phyloP scores from a whole-genome alignment of 2,329 filamentous ascomycete genomes.

The Colletotrichum destructivum region DNA sequence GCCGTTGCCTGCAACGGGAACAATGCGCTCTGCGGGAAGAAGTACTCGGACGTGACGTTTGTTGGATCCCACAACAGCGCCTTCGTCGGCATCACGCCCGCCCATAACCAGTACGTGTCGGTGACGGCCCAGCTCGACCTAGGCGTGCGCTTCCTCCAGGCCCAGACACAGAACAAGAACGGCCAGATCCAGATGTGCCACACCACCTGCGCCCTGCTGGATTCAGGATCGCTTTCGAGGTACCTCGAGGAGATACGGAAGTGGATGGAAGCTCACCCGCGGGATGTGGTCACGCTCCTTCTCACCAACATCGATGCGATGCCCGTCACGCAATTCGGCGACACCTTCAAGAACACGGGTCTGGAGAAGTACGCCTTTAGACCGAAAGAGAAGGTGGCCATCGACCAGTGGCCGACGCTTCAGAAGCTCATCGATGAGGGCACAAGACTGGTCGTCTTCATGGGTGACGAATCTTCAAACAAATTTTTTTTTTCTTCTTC shows the following conservation, averaged over 20 bases:
- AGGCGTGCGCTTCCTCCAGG: slow-evolving; percentile 76
- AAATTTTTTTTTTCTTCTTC: too few relatives aligned
- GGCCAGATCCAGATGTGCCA: slow-evolving; percentile 74
- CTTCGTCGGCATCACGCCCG: slow-evolving; percentile 70
- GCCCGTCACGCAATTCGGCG: slow-evolving; percentile 67
- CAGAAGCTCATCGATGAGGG: slow-evolving; percentile 73
- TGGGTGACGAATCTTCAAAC: slow-evolving; percentile 62
- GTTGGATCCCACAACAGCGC: slow-evolving; percentile 77
- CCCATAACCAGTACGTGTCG: slow-evolving; percentile 73
- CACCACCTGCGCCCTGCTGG: slow-evolving; percentile 71
- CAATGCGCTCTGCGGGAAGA: slow-evolving; percentile 67
- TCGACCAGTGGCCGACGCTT: slow-evolving; percentile 78
- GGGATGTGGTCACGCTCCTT: slow-evolving; percentile 75
- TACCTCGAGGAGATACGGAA: slow-evolving; percentile 72
- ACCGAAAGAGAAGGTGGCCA: slow-evolving; percentile 58
- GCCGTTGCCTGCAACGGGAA: slow-evolving; percentile 69
- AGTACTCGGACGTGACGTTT: slow-evolving; percentile 73
- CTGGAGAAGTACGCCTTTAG: slow-evolving; percentile 71
- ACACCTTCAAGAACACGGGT: slow-evolving; percentile 68
- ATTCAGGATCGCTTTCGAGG: slow-evolving; percentile 69
- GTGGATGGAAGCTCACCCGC: slow-evolving; percentile 71
- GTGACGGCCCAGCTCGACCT: slow-evolving; percentile 71
- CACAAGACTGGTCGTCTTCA: slow-evolving; percentile 79
- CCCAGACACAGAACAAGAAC: slow-evolving; percentile 71
- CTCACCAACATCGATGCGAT: slow-evolving; percentile 75